These are phyloP conservation scores for Lentithecium fluviatile DNA, from an alignment of 495 filamentous ascomycete species.

Conservation along the genomic window DNA sequence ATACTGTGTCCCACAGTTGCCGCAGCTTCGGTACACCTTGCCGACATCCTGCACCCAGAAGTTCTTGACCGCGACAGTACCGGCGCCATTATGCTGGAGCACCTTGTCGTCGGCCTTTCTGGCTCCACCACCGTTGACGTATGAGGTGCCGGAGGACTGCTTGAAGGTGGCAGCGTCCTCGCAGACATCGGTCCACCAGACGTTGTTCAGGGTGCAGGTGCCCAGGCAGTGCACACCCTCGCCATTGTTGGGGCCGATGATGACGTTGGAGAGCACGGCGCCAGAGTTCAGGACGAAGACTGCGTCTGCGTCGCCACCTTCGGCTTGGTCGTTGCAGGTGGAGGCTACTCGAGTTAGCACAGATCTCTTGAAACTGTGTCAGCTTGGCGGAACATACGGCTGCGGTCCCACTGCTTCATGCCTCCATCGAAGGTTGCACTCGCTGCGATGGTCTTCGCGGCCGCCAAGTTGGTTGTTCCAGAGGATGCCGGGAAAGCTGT, in stretches of 20 bases:
- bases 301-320: conserved; percentile 43
- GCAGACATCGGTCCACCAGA: conserved; percentile 47
- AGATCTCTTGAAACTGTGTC: conserved; percentile 29
- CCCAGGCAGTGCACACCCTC: conserved; percentile 51
- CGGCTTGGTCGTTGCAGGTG: conserved; percentile 42
- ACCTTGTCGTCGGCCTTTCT: conserved; percentile 61
- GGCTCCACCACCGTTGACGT: conserved; percentile 60
- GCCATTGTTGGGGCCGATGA: conserved; percentile 49
- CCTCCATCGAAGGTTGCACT: conserved; percentile 30
- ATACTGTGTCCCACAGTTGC: conserved; percentile 32
- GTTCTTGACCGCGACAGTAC: conserved; percentile 47
- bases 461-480: conserved; percentile 24
- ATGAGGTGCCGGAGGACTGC: conserved; percentile 41
- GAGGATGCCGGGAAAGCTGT: conserved; percentile 18
- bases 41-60: conserved; percentile 32
- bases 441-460: conserved; percentile 31
- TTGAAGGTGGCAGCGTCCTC: conserved; percentile 47
- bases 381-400: conserved; percentile 13
- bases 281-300: conserved; percentile 48
- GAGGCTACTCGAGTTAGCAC: conserved; percentile 14
- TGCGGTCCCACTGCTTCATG: conserved; percentile 34
- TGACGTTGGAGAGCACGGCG: conserved; percentile 47
- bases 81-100: conserved; percentile 62
- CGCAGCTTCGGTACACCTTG: conserved; percentile 35
- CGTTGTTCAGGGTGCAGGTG: conserved; percentile 48